Conservation (phyloP, 306 rosid species). For the Potentilla sterilis region DNA sequence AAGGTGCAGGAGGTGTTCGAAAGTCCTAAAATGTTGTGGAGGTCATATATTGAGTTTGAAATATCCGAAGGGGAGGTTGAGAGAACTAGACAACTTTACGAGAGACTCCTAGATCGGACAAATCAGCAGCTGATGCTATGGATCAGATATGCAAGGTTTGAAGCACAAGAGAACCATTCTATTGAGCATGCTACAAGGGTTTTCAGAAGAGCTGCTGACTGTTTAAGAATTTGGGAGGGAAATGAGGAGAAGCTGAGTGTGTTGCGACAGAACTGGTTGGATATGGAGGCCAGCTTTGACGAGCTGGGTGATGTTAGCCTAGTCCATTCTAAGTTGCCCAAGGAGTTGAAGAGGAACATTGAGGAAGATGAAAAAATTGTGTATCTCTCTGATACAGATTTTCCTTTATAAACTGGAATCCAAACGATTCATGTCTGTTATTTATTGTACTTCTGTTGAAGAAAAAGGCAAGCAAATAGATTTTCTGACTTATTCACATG, state of each 20-base stretch:
- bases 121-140: conserved; percentile 51
- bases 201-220: conserved; percentile 66
- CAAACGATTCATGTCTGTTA: too few species aligned
- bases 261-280: conserved; percentile 82
- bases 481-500: neutral
- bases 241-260: conserved; percentile 76
- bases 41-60: neutral
- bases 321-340: too few species aligned
- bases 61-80: neutral
- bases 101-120: too few species aligned
- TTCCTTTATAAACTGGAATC: too few species aligned
- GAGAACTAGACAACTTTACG: conserved; percentile 62
- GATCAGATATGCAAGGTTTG: conserved; percentile 77
- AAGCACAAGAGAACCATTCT: conserved; percentile 61
- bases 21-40: neutral
- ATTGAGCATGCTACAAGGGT: conserved; percentile 69
- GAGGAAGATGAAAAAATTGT: too few species aligned
- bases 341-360: too few species aligned
- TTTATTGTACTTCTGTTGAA: too few species aligned
- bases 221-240: conserved; percentile 75
- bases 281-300: conserved; percentile 61
- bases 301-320: conserved; percentile 41
- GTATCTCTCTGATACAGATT: too few species aligned
- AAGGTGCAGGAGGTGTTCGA: too few species aligned
- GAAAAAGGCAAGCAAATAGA: neutral